A percentile compares a stretch with the other conserved stretches of the same genome.
phyloP scores from a whole-genome alignment of 2,329 filamentous ascomycete species.

The Emmonsiellopsis sp. region DNA sequence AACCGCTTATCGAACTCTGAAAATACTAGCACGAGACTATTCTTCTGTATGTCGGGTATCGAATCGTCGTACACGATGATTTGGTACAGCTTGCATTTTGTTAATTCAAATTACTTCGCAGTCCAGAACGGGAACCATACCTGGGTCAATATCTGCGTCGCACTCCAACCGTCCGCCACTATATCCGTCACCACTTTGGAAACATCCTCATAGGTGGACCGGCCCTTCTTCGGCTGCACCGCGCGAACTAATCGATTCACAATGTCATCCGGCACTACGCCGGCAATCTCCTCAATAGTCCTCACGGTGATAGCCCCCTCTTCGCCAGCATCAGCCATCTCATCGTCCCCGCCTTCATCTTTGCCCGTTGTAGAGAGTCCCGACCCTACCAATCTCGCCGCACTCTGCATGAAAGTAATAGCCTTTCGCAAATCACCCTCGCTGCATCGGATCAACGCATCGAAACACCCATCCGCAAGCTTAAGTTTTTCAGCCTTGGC shows the following conservation, averaged over 20 bases:
- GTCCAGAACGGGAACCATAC: conserved; percentile 37
- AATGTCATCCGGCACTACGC: conserved; percentile 72
- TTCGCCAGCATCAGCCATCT: conserved; percentile 44
- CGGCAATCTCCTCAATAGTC: conserved; percentile 88
- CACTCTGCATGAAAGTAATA: conserved; percentile 92
- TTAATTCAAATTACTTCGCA: conserved; percentile 1
- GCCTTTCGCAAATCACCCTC: conserved; percentile 94
- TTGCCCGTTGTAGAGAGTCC: conserved; percentile 31
- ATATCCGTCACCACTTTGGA: conserved; percentile 78
- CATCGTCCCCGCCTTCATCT: conserved; percentile 47
- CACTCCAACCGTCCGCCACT: conserved; percentile 95
- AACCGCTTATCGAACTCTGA: conserved; percentile 91
- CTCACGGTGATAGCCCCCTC: conserved; percentile 57
- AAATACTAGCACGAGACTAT: conserved; percentile 78
- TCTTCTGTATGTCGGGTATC: conserved; percentile 78
- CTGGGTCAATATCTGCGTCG: conserved; percentile 75
- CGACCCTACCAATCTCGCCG: conserved; percentile 76
- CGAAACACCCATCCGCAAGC: conserved; percentile 69
- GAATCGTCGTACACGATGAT: conserved; percentile 73
- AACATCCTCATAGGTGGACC: conserved; percentile 62
- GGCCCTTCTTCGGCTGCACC: conserved; percentile 61
- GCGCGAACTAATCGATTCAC: conserved; percentile 63
- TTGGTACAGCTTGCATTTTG: conserved; percentile 60
- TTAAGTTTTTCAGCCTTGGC: conserved; percentile 67
- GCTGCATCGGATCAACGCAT: conserved; percentile 75